Conservation (phyloP, 2,329 filamentous ascomycete genomes). For the Bipolaris bicolor region DNA sequence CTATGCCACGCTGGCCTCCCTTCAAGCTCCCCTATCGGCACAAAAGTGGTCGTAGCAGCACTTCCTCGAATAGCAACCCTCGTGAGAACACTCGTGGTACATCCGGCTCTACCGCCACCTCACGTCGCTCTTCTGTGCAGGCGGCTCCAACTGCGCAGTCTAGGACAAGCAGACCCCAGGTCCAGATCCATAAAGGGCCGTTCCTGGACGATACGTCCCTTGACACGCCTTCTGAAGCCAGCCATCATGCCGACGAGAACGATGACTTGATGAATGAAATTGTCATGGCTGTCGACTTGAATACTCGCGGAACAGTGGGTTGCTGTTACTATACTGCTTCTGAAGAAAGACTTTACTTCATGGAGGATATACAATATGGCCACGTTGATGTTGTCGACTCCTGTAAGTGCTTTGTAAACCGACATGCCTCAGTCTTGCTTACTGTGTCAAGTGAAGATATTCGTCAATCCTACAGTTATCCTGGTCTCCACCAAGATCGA, state of each 20-base stretch:
- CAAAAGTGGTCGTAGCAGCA: conserved; percentile 18
- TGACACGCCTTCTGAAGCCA: conserved; percentile 9
- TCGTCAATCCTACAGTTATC: conserved; percentile 66
- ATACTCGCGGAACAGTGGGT: conserved; percentile 72
- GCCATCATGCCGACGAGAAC: conserved; percentile 37
- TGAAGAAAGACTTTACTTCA: conserved; percentile 73
- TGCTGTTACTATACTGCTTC: conserved; percentile 81
- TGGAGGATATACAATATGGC: conserved; percentile 75
- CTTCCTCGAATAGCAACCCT: conserved; percentile 14
- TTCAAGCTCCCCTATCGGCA: conserved; percentile 17
- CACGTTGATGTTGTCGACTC: conserved; percentile 66
- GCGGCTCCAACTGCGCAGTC: conserved; percentile 17
- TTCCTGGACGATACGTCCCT: conserved; percentile 3
- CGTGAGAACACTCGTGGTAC: conserved; percentile 12
- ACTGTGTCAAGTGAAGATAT: conserved; percentile 60
- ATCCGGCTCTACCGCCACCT: conserved; percentile 9
- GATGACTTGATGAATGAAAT: conserved; percentile 69
- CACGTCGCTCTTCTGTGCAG: conserved; percentile 16
- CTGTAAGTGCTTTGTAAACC: conserved; percentile 40
- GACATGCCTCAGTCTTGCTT: neutral
- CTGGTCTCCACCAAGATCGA: conserved; percentile 64
- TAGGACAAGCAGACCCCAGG: neutral
- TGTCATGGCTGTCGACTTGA: conserved; percentile 81
- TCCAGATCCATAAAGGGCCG: neutral
- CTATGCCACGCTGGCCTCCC: conserved; percentile 21